These are phyloP conservation scores for Protomyces gravidus DNA, from an alignment of 1,139 yeast genomes.

Conservation along the genomic window DNA sequence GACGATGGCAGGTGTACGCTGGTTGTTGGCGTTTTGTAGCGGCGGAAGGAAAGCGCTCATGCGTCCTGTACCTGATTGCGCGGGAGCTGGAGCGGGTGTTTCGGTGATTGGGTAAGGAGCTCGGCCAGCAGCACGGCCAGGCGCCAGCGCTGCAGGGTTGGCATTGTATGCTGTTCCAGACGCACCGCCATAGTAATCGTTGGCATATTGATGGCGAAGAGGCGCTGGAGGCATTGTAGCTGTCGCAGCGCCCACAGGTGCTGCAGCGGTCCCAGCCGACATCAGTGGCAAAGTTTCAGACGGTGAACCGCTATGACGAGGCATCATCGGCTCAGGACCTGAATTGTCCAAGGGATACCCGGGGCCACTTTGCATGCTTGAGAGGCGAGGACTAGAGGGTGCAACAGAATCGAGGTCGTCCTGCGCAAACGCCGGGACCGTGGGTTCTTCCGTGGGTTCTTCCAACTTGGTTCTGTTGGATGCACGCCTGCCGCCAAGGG, in stretches of 20 bases:
- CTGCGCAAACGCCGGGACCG: not conserved
- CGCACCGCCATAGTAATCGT: not conserved
- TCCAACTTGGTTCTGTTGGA: not conserved
- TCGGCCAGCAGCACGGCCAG: not conserved
- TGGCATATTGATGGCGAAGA: not conserved
- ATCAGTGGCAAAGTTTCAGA: not conserved
- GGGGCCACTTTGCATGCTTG: not conserved
- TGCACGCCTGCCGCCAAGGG: not conserved
- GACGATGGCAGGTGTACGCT: not conserved
- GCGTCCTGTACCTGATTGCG: not conserved
- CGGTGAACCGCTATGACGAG: not conserved
- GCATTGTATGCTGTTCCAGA: not conserved
- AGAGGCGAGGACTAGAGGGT: not conserved
- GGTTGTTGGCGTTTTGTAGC: not conserved
- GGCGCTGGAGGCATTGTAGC: not conserved
- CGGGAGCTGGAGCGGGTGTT: not conserved
- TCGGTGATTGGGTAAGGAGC: slow-evolving; percentile 1
- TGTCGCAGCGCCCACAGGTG: not conserved
- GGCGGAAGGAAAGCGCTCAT: not conserved
- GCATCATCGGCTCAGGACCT: not conserved
- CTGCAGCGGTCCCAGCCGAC: not conserved
- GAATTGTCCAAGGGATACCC: not conserved
- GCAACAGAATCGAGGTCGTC: not conserved
- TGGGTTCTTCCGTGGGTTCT: not conserved
- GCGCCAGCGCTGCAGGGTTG: not conserved